Evolutionary conservation across 2,329 filamentous ascomycete species (phyloP).

Genomic region (Aspergillus persii): DNA sequence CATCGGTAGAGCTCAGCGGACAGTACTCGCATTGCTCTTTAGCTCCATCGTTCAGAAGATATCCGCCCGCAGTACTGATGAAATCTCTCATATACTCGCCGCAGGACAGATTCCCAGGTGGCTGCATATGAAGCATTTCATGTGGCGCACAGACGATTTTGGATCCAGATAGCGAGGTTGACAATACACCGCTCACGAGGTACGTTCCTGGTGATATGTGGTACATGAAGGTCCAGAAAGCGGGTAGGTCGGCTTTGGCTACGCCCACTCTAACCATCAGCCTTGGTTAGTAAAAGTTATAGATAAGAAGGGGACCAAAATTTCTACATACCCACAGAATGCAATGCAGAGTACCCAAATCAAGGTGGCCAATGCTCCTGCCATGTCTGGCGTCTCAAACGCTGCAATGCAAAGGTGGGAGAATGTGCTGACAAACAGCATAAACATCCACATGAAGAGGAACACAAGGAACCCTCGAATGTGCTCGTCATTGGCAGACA

Average conservation of each 20-base stretch:
- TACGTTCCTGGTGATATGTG: conserved; percentile 67
- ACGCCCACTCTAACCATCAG: conserved; percentile 10
- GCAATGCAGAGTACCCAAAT: conserved; percentile 58
- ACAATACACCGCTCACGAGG: conserved; percentile 45
- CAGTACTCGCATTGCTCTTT: conserved; percentile 53
- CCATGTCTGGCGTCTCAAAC: conserved; percentile 67
- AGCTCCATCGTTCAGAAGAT: conserved; percentile 44
- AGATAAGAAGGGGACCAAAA: not conserved
- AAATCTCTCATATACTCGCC: conserved; percentile 47
- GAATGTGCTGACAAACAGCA: conserved; percentile 71
- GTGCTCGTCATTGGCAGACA: conserved; percentile 37
- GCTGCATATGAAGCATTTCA: conserved; percentile 34
- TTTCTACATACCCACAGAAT: conserved; percentile 51
- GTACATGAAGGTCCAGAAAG: conserved; percentile 81
- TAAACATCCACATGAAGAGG: conserved; percentile 62
- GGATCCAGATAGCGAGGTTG: conserved; percentile 36
- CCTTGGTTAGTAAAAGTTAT: not conserved
- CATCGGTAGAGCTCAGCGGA: conserved; percentile 44
- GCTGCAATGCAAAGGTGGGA: conserved; percentile 71
- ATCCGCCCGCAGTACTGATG: conserved; percentile 37
- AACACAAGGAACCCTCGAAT: conserved; percentile 65
- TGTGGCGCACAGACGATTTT: conserved; percentile 27
- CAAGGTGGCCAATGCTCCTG: conserved; percentile 61
- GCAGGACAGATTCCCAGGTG: conserved; percentile 63
- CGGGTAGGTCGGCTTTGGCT: conserved; percentile 59